Evolutionary conservation across 2,329 filamentous ascomycete genomes (phyloP).

Genomic region (Ophiostoma australiae): DNA sequence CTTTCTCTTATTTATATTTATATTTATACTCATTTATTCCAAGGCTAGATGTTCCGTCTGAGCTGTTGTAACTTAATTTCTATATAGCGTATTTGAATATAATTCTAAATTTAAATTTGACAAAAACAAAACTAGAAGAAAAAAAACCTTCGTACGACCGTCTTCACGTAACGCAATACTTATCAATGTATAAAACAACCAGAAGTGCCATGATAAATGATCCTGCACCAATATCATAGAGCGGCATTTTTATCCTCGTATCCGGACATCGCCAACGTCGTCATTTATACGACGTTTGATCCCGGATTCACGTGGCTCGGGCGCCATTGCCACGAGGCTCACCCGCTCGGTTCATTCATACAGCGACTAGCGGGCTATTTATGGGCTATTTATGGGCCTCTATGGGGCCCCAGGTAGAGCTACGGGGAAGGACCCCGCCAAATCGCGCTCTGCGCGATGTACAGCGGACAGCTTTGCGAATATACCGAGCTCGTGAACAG

Average conservation of each 20-base stretch:
- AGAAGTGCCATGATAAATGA: too few species aligned
- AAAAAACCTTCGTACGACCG: too few species aligned
- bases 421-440: conserved; percentile 14
- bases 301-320: background rate
- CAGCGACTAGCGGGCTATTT: conserved; percentile 1
- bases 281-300: background rate
- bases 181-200: too few species aligned
- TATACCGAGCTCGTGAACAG: background rate
- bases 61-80: too few species aligned
- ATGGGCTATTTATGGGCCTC: background rate
- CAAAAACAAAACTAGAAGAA: too few species aligned
- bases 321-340: conserved; percentile 3
- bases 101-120: too few species aligned
- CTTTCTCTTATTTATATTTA: too few species aligned
- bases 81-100: too few species aligned
- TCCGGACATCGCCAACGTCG: background rate
- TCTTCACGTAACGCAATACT: too few species aligned
- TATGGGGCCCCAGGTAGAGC: background rate
- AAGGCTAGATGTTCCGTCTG: too few species aligned
- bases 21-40: too few species aligned
- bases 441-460: background rate
- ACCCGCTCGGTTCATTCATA: conserved; percentile 6
- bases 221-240: background rate
- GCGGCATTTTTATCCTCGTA: background rate
- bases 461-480: conserved; percentile 5